Evolutionary conservation across 768 basidiomycete genomes (phyloP).

Genomic region (Leccinellum albellum): DNA sequence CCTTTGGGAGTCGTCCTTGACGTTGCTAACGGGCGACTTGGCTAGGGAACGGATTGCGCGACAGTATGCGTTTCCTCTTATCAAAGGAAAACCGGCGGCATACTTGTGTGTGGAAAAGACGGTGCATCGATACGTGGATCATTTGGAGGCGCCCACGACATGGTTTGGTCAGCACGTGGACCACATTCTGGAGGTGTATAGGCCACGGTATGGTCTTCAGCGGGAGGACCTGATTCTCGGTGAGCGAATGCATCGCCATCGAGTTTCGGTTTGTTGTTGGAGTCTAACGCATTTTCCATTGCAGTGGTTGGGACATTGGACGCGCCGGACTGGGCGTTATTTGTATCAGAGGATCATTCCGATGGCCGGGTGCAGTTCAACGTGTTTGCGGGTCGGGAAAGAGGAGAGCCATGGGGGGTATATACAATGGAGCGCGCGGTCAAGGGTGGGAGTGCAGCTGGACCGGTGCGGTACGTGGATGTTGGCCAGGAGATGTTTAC

Average conservation of each 20-base stretch:
- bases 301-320: conserved; percentile 67
- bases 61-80: conserved; percentile 57
- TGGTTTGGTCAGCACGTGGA: conserved; percentile 76
- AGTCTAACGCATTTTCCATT: background rate
- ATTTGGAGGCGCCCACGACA: conserved; percentile 56
- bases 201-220: conserved; percentile 40
- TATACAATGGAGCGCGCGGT: conserved; percentile 58
- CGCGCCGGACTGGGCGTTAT: conserved; percentile 67
- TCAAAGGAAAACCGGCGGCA: conserved; percentile 62
- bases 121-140: conserved; percentile 63
- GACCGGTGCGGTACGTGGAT: conserved; percentile 48
- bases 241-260: background rate
- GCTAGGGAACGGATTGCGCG: conserved; percentile 44
- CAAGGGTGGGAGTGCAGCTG: conserved; percentile 34
- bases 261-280: background rate
- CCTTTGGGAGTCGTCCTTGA: background rate
- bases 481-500: conserved; percentile 36
- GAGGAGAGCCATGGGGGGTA: conserved; percentile 68
- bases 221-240: conserved; percentile 59
- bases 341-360: conserved; percentile 70
- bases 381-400: conserved; percentile 48
- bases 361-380: conserved; percentile 70
- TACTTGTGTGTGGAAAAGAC: conserved; percentile 68
- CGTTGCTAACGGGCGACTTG: background rate
- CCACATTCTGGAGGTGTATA: conserved; percentile 56